Conservation (phyloP, 441 rosid genomes). For the Bruguiera hainesii region DNA sequence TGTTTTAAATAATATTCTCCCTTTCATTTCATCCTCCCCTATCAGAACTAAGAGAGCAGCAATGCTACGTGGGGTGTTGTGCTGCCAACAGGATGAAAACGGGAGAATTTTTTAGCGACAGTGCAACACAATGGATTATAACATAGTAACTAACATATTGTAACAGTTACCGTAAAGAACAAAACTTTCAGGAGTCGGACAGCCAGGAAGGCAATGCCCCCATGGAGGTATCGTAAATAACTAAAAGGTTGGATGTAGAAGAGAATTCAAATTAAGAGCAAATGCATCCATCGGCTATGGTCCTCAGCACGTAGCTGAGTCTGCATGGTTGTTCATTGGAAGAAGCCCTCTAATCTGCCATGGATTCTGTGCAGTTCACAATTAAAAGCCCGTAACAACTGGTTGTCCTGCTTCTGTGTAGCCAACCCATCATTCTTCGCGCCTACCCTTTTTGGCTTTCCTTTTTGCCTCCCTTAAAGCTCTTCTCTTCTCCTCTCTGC, state of each 20-base stretch:
- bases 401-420: background rate
- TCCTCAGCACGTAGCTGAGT: background rate
- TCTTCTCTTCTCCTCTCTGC: constrained; percentile 78
- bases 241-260: background rate
- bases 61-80: too few species aligned
- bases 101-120: too few species aligned
- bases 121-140: background rate
- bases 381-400: background rate
- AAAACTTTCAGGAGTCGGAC: constrained; percentile 1
- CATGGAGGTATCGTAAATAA: background rate
- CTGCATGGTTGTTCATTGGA: background rate
- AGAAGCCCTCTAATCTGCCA: too few species aligned
- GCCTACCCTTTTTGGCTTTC: constrained; percentile 12
- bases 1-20: too few species aligned
- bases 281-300: background rate
- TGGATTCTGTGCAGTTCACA: too few species aligned
- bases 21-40: too few species aligned
- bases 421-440: constrained; percentile 14
- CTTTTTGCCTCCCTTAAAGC: constrained; percentile 34
- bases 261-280: background rate
- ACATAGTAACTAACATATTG: background rate
- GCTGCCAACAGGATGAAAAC: too few species aligned
- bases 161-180: background rate
- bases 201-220: background rate
- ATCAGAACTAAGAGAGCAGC: too few species aligned